Percentiles rank a stretch among this genome's conserved stretches.
phyloP scores from a whole-genome alignment of 352 stramenopile genomes.

The Peronospora farinosa region DNA sequence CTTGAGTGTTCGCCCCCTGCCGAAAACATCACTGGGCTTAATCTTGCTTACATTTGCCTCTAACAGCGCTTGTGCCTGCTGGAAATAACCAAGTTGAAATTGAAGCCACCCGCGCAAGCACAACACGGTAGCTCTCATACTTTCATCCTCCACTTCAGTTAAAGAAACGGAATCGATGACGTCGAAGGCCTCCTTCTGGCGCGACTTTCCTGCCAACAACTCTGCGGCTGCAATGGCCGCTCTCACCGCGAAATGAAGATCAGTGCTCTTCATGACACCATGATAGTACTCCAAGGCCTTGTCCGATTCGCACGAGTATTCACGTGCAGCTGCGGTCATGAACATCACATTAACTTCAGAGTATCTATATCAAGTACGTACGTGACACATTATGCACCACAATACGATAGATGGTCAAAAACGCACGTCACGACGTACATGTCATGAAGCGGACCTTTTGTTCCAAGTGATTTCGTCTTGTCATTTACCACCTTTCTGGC shows the following conservation, averaged over 20 bases:
- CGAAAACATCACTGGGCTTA: constrained; percentile 2
- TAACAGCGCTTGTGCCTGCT: constrained; percentile 35
- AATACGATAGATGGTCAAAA: neutral
- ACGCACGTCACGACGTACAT: constrained; percentile 34
- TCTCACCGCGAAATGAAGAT: constrained; percentile 22
- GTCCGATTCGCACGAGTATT: constrained; percentile 44
- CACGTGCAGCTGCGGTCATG: constrained; percentile 45
- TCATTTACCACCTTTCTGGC: constrained; percentile 38
- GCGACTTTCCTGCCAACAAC: constrained; percentile 34
- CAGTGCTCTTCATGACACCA: constrained; percentile 18
- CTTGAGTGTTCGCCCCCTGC: constrained; percentile 46
- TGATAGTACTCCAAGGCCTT: constrained; percentile 44
- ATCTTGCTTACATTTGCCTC: constrained; percentile 34
- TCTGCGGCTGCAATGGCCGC: constrained; percentile 42
- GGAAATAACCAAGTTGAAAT: constrained; percentile 35
- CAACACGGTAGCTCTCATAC: constrained; percentile 11
- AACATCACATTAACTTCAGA: constrained; percentile 48
- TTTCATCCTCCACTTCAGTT: constrained; percentile 21
- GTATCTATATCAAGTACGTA: constrained; percentile 28
- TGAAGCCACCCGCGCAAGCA: constrained; percentile 48
- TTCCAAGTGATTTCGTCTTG: constrained; percentile 41
- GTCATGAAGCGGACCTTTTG: constrained; percentile 20
- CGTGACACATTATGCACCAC: constrained; percentile 3
- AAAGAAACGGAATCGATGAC: constrained; percentile 24
- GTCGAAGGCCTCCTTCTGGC: constrained; percentile 28